These are phyloP conservation scores for Dactylorhiza incarnata DNA, from an alignment of 106 monocot species.

Conservation along the genomic window DNA sequence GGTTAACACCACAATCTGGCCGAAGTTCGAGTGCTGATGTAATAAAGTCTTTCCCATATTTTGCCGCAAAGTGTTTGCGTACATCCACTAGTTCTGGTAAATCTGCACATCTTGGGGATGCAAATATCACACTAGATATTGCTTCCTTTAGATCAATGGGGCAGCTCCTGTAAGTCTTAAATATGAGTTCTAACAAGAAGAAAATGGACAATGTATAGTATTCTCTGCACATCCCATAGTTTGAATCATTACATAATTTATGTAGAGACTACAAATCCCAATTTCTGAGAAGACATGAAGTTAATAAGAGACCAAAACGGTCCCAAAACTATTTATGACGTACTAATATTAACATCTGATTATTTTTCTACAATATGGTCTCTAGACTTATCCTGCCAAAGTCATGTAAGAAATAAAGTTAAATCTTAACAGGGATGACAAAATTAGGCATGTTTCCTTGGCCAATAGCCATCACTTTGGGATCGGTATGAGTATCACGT, in stretches of 20 bases:
- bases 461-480: too few relatives aligned
- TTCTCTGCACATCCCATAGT: not conserved
- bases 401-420: too few relatives aligned
- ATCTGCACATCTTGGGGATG: slow-evolving; percentile 89
- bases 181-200: not conserved
- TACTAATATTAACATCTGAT: too few relatives aligned
- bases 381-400: too few relatives aligned
- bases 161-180: slow-evolving; percentile 45
- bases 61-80: slow-evolving; percentile 56
- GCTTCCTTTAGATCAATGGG: slow-evolving; percentile 94
- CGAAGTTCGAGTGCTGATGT: slow-evolving; percentile 70
- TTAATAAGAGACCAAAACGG: too few relatives aligned
- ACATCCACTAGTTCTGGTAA: slow-evolving; percentile 71
- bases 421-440: too few relatives aligned
- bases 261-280: not conserved
- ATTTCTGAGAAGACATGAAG: not conserved
- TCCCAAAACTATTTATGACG: too few relatives aligned
- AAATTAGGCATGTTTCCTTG: too few relatives aligned
- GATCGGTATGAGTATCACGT: too few relatives aligned
- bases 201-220: not conserved
- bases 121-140: slow-evolving; percentile 77
- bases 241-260: not conserved
- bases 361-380: too few relatives aligned
- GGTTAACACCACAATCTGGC: slow-evolving; percentile 77
- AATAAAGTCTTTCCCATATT: slow-evolving; percentile 94